A percentile compares a stretch with the other conserved stretches of the same genome.
phyloP scores from a whole-genome alignment of 352 stramenopile genomes.

The Achlya hypogyna region DNA sequence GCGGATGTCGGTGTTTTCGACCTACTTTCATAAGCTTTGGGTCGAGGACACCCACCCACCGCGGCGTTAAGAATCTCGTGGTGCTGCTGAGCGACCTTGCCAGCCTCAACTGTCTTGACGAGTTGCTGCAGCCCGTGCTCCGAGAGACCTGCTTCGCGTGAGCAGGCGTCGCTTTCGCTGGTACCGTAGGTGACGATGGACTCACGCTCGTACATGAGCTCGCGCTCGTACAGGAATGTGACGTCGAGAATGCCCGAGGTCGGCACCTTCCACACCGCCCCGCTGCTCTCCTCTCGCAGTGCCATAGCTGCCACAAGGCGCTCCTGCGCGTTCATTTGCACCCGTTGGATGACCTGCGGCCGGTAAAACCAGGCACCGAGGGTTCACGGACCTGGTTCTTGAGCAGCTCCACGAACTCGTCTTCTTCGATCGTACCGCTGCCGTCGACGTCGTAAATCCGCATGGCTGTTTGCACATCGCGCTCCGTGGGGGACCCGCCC shows the following conservation, averaged over 20 bases:
- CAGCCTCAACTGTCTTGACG: slow-evolving; percentile 51
- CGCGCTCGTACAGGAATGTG: slow-evolving; percentile 71
- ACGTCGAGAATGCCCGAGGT: slow-evolving; percentile 53
- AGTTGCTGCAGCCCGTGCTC: slow-evolving; percentile 56
- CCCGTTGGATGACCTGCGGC: slow-evolving; percentile 13
- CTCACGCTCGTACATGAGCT: slow-evolving; percentile 33
- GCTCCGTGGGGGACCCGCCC: slow-evolving; percentile 6
- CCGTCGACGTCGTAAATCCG: slow-evolving; percentile 17
- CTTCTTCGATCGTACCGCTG: slow-evolving; percentile 21
- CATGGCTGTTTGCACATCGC: slow-evolving; percentile 21
- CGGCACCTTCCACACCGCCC: slow-evolving; percentile 53
- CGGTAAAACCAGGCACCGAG: neutral
- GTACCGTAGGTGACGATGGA: slow-evolving; percentile 6
- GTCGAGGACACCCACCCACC: slow-evolving; percentile 17
- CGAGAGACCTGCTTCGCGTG: slow-evolving; percentile 43
- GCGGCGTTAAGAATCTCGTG: slow-evolving; percentile 69
- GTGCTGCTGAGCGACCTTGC: slow-evolving; percentile 49
- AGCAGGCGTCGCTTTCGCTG: slow-evolving; percentile 41
- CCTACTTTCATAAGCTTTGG: neutral
- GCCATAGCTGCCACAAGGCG: slow-evolving; percentile 2
- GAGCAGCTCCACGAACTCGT: slow-evolving; percentile 22
- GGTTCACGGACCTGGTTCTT: slow-evolving; percentile 10
- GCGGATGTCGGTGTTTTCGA: slow-evolving; percentile 62
- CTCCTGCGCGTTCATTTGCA: slow-evolving; percentile 2
- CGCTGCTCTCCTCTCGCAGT: slow-evolving; percentile 42